Conservation (phyloP, 2,329 filamentous ascomycete species). For the Pseudogymnoascus sp. region DNA sequence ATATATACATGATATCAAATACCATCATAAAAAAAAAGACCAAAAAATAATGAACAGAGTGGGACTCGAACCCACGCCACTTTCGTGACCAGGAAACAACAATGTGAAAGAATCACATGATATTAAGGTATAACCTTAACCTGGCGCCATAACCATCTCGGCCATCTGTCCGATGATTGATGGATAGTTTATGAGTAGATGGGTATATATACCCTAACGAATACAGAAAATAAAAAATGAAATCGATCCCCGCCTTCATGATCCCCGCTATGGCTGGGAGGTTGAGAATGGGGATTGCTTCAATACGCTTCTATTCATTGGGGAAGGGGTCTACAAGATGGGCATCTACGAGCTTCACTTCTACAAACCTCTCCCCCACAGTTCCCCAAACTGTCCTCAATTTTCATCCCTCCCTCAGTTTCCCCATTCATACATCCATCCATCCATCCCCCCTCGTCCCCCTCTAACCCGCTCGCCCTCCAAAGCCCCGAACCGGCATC, state of each 20-base stretch:
- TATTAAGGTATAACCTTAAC: not conserved
- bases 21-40: not conserved
- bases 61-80: slow-evolving; percentile 34
- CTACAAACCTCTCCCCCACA: not conserved
- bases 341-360: not conserved
- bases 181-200: not conserved
- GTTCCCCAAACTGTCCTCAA: not conserved
- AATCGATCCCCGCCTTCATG: too few species aligned
- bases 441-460: not conserved
- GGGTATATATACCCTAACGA: not conserved
- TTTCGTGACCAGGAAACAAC: slow-evolving; percentile 31
- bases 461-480: not conserved
- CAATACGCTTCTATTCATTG: not conserved
- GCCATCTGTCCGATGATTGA: not conserved
- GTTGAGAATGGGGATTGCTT: not conserved
- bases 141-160: not conserved
- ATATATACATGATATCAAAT: not conserved
- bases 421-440: not conserved
- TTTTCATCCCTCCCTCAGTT: not conserved
- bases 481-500: not conserved
- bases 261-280: not conserved
- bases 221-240: not conserved
- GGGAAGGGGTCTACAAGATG: not conserved
- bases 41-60: slow-evolving; percentile 25
- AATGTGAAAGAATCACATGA: too few species aligned